These are phyloP conservation scores for Sugiyamaella japonica DNA, from an alignment of 1,139 yeast genomes.

Conservation along the genomic window DNA sequence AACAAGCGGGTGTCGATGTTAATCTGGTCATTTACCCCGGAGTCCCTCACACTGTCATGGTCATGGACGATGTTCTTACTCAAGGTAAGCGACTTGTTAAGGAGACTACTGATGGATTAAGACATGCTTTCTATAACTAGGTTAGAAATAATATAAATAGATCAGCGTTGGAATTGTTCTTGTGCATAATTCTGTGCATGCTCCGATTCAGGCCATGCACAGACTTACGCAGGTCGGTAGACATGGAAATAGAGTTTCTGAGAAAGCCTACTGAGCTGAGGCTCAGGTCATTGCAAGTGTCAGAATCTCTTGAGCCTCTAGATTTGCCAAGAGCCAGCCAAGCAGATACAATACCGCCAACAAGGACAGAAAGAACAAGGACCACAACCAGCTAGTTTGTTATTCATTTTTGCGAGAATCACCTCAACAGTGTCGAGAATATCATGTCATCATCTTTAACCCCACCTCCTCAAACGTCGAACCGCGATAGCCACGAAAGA, in stretches of 20 bases:
- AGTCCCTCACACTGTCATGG: conserved; percentile 53
- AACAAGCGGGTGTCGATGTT: conserved; percentile 44
- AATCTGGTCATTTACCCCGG: conserved; percentile 45
- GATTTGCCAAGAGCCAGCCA: too few species aligned
- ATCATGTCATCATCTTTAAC: not conserved
- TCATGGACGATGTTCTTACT: conserved; percentile 47
- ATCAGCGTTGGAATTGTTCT: too few species aligned
- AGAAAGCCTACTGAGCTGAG: not conserved
- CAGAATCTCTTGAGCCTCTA: not conserved
- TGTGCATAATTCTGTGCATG: too few species aligned
- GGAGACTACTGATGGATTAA: conserved; percentile 34
- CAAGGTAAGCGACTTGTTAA: conserved; percentile 46
- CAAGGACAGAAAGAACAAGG: not conserved
- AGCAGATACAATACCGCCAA: not conserved
- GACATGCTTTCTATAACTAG: conserved; percentile 25
- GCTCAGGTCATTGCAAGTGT: not conserved
- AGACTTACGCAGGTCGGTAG: not conserved
- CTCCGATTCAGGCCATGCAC: not conserved
- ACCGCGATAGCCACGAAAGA: conserved; percentile 4
- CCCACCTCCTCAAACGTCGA: not conserved
- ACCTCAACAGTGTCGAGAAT: not conserved
- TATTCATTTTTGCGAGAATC: not conserved
- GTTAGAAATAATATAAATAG: not conserved
- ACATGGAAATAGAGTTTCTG: not conserved
- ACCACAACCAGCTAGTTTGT: not conserved